A percentile compares a stretch with the other conserved stretches of the same genome.
These are phyloP conservation scores for Aspergillus sp. DNA, from an alignment of 2,329 filamentous ascomycete species.

Conservation along the genomic window DNA sequence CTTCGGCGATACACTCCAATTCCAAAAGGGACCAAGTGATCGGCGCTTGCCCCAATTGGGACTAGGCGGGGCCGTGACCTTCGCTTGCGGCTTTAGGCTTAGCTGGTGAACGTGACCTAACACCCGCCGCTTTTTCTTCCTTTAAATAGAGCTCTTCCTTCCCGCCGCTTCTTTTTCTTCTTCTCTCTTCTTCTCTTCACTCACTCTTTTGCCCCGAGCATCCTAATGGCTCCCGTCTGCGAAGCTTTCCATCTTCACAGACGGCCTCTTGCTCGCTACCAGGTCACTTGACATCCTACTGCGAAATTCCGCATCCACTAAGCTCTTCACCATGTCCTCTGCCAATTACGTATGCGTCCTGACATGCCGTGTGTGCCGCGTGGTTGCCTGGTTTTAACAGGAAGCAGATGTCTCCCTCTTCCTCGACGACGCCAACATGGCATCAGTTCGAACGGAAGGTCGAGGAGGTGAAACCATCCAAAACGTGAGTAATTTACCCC, in stretches of 20 bases:
- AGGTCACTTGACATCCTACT: conserved; percentile 20
- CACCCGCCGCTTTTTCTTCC: conserved; percentile 23
- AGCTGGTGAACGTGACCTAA: conserved; percentile 24
- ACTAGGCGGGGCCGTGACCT: conserved; percentile 32
- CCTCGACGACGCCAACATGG: conserved; percentile 71
- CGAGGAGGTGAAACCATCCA: conserved; percentile 81
- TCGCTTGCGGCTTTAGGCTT: conserved; percentile 32
- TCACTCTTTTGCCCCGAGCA: conserved; percentile 9
- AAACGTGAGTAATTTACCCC: conserved; percentile 68
- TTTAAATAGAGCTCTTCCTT: conserved; percentile 16
- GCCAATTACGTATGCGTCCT: conserved; percentile 46
- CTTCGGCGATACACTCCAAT: neutral
- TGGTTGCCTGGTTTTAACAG: conserved; percentile 40
- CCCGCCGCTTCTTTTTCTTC: conserved; percentile 23
- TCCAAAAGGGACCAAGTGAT: conserved; percentile 8
- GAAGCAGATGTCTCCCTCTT: conserved; percentile 66
- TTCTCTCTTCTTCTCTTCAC: conserved; percentile 21
- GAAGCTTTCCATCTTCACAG: conserved; percentile 36
- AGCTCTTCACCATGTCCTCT: conserved; percentile 38
- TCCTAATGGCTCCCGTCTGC: conserved; percentile 40
- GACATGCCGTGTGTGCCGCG: conserved; percentile 32
- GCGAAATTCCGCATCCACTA: neutral
- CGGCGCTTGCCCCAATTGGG: conserved; percentile 24
- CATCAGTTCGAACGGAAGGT: conserved; percentile 79
- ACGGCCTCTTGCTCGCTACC: conserved; percentile 29